Percentiles rank a stretch among this genome's conserved stretches.
These are phyloP conservation scores for Aspergillus latus DNA, from an alignment of 2,329 filamentous ascomycete species.

Conservation along the genomic window DNA sequence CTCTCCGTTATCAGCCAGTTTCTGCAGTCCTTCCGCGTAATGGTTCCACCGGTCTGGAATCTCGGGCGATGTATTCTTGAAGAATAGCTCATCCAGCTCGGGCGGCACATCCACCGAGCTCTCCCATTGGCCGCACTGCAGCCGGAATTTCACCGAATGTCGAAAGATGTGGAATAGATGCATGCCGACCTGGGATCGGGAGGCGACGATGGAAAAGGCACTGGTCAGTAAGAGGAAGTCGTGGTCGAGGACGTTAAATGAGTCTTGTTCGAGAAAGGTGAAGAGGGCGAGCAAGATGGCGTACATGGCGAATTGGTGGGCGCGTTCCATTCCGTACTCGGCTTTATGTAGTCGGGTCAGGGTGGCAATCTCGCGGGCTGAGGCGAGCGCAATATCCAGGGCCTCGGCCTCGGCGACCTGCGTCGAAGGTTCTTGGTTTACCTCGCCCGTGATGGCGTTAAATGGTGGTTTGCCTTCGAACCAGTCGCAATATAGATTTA, in stretches of 20 bases:
- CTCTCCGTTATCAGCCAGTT: constrained; percentile 12
- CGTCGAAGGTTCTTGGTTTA: neutral
- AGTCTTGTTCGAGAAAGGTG: constrained; percentile 21
- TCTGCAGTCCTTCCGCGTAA: constrained; percentile 17
- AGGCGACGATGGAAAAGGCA: constrained; percentile 27
- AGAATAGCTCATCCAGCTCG: constrained; percentile 21
- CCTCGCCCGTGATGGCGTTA: neutral
- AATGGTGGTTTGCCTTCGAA: constrained; percentile 11
- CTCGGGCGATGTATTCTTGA: constrained; percentile 3
- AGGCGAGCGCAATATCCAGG: constrained; percentile 16
- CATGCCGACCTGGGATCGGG: constrained; percentile 25
- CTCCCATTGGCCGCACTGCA: constrained; percentile 16
- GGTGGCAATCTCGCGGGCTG: constrained; percentile 25
- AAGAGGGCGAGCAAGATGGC: constrained; percentile 30
- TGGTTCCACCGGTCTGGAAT: constrained; percentile 11
- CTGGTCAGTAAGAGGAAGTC: constrained; percentile 28
- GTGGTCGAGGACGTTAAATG: constrained; percentile 26
- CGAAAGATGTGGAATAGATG: constrained; percentile 29
- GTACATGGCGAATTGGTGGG: constrained; percentile 30
- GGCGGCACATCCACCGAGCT: constrained; percentile 14
- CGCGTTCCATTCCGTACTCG: constrained; percentile 28
- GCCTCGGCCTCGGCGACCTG: constrained; percentile 1
- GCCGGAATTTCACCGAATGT: constrained; percentile 23
- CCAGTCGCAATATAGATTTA: constrained; percentile 27
- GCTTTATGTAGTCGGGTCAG: constrained; percentile 23